Evolutionary conservation across 176 grass and related monocot species (phyloP).

Genomic region (Aegilops umbellulata): DNA sequence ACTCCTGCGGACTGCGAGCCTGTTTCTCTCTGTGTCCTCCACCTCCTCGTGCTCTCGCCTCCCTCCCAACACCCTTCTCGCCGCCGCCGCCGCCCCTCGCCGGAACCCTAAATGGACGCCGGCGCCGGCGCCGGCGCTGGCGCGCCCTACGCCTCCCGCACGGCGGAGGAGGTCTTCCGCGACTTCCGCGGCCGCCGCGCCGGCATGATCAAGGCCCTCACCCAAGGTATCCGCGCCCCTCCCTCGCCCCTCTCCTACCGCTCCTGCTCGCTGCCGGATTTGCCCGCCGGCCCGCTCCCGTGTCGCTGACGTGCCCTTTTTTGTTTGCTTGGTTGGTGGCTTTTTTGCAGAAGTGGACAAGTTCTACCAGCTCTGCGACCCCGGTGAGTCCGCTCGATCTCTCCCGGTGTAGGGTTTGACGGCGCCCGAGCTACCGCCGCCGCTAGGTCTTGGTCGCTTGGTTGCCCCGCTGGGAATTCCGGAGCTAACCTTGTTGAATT

Average conservation of each 20-base stretch:
- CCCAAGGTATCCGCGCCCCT: slow-evolving; percentile 45
- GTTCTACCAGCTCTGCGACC: slow-evolving; percentile 91
- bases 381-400: slow-evolving; percentile 70
- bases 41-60: slow-evolving; percentile 33
- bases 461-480: slow-evolving; percentile 2
- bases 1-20: slow-evolving; percentile 5
- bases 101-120: slow-evolving; percentile 65
- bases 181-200: slow-evolving; percentile 87
- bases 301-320: slow-evolving; percentile 6
- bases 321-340: slow-evolving; percentile 18
- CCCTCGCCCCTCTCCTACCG: background rate
- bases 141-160: slow-evolving; percentile 57
- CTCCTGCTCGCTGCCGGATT: background rate
- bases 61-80: background rate
- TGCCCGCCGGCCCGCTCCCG: background rate
- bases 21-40: slow-evolving; percentile 12
- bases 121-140: slow-evolving; percentile 34
- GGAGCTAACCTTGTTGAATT: slow-evolving; percentile 31
- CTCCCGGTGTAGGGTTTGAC: slow-evolving; percentile 32
- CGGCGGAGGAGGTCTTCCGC: slow-evolving; percentile 91
- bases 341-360: slow-evolving; percentile 81
- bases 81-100: slow-evolving; percentile 21
- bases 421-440: background rate
- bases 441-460: slow-evolving; percentile 6
- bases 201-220: slow-evolving; percentile 96